These are phyloP conservation scores for Podila horticola DNA, from an alignment of 192 early-diverging fungal species.

Conservation along the genomic window DNA sequence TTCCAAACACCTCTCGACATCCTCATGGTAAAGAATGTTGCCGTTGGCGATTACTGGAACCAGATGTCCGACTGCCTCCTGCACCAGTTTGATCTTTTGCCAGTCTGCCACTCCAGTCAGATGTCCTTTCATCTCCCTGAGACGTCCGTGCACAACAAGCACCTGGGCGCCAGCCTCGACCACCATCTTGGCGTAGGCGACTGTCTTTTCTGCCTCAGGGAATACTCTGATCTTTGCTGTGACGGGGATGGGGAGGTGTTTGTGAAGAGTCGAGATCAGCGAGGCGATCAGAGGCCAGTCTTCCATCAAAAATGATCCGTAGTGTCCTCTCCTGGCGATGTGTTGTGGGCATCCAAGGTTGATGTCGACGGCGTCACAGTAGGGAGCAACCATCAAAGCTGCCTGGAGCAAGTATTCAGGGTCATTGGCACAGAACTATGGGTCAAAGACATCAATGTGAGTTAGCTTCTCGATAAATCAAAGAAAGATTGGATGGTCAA, in stretches of 20 bases:
- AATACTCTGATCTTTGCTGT: constrained; percentile 97
- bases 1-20: constrained; percentile 84
- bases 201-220: constrained; percentile 87
- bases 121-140: constrained; percentile 97
- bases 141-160: constrained; percentile 92
- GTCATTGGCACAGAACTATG: constrained; percentile 97
- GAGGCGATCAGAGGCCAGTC: constrained; percentile 86
- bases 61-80: constrained; percentile 70
- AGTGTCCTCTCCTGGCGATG: constrained; percentile 91
- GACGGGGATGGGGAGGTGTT: constrained; percentile 88
- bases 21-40: constrained; percentile 94
- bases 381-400: constrained; percentile 80
- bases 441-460: not conserved
- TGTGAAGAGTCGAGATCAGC: constrained; percentile 72
- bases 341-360: constrained; percentile 98
- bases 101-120: constrained; percentile 97
- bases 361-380: constrained; percentile 94
- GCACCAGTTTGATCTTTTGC: constrained; percentile 90
- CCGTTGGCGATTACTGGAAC: constrained; percentile 98
- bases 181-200: constrained; percentile 96
- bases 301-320: constrained; percentile 94
- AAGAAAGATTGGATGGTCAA: no score
- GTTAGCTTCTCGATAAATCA: not conserved
- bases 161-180: constrained; percentile 92
- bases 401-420: constrained; percentile 84